These are phyloP conservation scores for Flaveria ramosissima DNA, from an alignment of 129 eudicot species.

Conservation along the genomic window DNA sequence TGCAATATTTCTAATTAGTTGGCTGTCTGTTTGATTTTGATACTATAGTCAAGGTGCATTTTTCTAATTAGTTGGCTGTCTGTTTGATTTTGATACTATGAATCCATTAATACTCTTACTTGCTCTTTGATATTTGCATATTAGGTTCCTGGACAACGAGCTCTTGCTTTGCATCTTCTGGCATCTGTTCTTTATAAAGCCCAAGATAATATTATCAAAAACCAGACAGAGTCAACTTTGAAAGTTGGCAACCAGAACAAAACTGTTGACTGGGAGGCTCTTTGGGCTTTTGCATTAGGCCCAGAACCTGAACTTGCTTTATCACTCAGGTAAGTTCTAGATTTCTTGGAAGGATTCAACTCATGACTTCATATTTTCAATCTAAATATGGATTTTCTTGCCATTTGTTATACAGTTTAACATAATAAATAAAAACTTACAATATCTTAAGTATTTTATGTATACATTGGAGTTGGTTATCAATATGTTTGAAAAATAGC, in stretches of 20 bases:
- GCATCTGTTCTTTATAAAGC: constrained; percentile 81
- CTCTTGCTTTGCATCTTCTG: constrained; percentile 85
- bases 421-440: neutral
- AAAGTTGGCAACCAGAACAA: constrained; percentile 36
- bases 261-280: constrained; percentile 84
- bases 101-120: constrained; percentile 2
- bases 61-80: too few relatives aligned
- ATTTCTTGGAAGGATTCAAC: neutral
- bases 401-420: neutral
- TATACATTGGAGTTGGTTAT: neutral
- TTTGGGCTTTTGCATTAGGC: constrained; percentile 95
- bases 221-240: constrained; percentile 42
- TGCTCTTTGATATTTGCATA: constrained; percentile 29
- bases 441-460: neutral
- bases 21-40: constrained; percentile 13
- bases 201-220: constrained; percentile 44
- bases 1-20: neutral
- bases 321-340: constrained; percentile 57
- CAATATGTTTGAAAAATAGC: neutral
- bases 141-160: constrained; percentile 90
- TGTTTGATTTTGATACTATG: constrained; percentile 4
- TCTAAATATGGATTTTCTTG: neutral
- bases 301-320: constrained; percentile 98
- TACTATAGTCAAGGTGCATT: neutral
- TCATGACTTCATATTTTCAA: constrained; percentile 1